Conservation (phyloP, 2,329 filamentous ascomycete species). For the Fonsecaea monophora region DNA sequence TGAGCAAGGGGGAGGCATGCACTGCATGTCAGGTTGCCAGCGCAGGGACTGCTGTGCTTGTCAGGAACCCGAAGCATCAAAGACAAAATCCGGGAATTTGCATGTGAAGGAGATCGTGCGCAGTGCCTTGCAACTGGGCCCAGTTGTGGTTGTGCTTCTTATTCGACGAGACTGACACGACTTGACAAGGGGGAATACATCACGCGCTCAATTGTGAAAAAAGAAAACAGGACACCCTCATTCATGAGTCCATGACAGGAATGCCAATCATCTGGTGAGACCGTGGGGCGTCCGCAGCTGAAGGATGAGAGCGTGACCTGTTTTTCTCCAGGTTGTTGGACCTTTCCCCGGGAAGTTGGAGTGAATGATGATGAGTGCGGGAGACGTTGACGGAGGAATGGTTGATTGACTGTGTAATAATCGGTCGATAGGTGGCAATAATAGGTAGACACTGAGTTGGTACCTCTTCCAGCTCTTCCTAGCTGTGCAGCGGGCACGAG, state of each 20-base stretch:
- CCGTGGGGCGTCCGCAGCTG: constrained; percentile 8
- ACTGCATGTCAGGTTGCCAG: not conserved
- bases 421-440: not conserved
- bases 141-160: not conserved
- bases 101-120: constrained; percentile 20
- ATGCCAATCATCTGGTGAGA: constrained; percentile 6
- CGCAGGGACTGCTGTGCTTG: constrained; percentile 6
- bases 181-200: not conserved
- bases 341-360: constrained; percentile 6
- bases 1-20: not conserved
- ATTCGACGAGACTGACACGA: constrained; percentile 15
- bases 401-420: not conserved
- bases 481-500: too few relatives aligned
- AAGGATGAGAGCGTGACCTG: constrained; percentile 6
- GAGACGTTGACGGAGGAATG: not conserved
- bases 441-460: not conserved
- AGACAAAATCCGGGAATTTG: constrained; percentile 10
- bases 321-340: constrained; percentile 10
- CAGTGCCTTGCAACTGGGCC: not conserved
- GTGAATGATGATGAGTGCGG: not conserved
- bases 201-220: constrained; percentile 18
- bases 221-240: constrained; percentile 13
- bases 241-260: not conserved
- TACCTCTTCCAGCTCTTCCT: too few relatives aligned
- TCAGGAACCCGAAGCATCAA: constrained; percentile 18